A percentile compares a stretch with the other conserved stretches of the same genome.
Conservation (phyloP, 2,329 filamentous ascomycete genomes). For the Paraphoma chrysanthemicola region DNA sequence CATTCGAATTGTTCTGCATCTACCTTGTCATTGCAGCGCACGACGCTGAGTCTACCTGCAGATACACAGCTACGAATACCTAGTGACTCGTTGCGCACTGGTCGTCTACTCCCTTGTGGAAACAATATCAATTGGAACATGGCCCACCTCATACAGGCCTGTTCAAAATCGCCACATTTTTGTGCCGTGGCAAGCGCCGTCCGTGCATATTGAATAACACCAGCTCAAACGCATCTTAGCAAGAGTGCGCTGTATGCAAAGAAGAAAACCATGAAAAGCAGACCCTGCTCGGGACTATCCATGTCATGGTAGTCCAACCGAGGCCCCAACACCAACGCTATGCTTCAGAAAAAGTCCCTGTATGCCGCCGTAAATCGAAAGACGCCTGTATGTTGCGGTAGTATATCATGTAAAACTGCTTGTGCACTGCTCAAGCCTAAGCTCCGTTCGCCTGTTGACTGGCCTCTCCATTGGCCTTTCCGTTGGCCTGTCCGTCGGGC, state of each 20-base stretch:
- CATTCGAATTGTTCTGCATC: not conserved
- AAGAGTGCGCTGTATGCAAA: conserved; percentile 25
- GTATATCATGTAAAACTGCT: conserved; percentile 13
- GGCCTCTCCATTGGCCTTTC: too few relatives aligned
- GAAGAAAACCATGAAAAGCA: conserved; percentile 16
- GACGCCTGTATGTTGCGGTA: conserved; percentile 26
- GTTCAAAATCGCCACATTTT: conserved; percentile 21
- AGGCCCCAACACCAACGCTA: conserved; percentile 45
- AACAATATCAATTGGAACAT: not conserved
- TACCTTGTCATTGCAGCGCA: conserved; percentile 8
- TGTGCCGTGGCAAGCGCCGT: conserved; percentile 23
- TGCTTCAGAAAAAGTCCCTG: conserved; percentile 34
- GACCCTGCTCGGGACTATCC: conserved; percentile 23
- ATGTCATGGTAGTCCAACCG: conserved; percentile 27
- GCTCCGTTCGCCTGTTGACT: conserved; percentile 25
- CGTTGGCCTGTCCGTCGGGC: too few relatives aligned
- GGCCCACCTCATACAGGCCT: conserved; percentile 9
- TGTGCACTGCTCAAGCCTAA: conserved; percentile 10
- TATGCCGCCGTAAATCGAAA: conserved; percentile 24
- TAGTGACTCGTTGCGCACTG: not conserved
- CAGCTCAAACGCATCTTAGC: conserved; percentile 11
- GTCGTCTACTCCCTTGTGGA: not conserved
- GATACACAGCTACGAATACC: not conserved
- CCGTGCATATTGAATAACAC: conserved; percentile 22
- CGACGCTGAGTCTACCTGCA: conserved; percentile 9